phyloP scores from a whole-genome alignment of 163 green algal genomes.

The Chlamydomonas reinhardtii region DNA sequence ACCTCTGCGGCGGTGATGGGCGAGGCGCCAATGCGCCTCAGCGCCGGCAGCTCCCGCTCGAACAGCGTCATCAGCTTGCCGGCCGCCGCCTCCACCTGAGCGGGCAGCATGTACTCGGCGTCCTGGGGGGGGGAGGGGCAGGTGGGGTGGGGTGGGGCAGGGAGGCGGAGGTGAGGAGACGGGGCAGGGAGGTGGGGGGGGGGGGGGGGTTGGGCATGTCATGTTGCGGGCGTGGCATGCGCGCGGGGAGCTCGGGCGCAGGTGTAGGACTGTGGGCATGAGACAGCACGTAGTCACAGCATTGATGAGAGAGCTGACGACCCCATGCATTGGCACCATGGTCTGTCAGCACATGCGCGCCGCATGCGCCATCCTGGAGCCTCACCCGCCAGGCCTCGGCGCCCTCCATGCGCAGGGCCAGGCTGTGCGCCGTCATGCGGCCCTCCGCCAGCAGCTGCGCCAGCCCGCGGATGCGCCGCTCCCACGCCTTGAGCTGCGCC shows the following conservation, averaged over 20 bases:
- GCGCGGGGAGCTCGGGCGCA: too few relatives aligned
- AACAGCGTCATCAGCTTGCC: slow-evolving; percentile 1
- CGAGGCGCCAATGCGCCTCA: not conserved
- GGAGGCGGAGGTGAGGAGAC: too few relatives aligned
- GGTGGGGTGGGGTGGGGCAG: not conserved
- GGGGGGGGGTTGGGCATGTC: too few relatives aligned
- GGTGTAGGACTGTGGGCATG: too few relatives aligned
- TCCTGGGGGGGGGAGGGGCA: not conserved
- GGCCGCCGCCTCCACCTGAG: not conserved
- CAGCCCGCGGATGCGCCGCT: slow-evolving; percentile 2
- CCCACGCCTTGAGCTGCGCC: slow-evolving; percentile 27
- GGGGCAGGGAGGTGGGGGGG: not conserved
- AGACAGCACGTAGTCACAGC: too few relatives aligned
- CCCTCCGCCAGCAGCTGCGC: not conserved
- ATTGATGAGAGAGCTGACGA: too few relatives aligned
- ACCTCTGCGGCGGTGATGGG: slow-evolving; percentile 20
- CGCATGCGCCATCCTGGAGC: too few relatives aligned
- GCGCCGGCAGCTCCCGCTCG: not conserved
- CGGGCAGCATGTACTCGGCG: slow-evolving; percentile 2
- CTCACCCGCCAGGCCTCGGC: slow-evolving; percentile 24
- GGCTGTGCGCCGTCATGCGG: not conserved
- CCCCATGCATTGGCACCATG: too few relatives aligned
- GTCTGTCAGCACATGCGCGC: too few relatives aligned
- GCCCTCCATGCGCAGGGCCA: slow-evolving; percentile 33
- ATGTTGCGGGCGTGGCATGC: too few relatives aligned